Evolutionary conservation across 2,329 filamentous ascomycete genomes (phyloP), one percentile per base, ranked within the genome.

Genomic region (Nemania sp.): DNA sequence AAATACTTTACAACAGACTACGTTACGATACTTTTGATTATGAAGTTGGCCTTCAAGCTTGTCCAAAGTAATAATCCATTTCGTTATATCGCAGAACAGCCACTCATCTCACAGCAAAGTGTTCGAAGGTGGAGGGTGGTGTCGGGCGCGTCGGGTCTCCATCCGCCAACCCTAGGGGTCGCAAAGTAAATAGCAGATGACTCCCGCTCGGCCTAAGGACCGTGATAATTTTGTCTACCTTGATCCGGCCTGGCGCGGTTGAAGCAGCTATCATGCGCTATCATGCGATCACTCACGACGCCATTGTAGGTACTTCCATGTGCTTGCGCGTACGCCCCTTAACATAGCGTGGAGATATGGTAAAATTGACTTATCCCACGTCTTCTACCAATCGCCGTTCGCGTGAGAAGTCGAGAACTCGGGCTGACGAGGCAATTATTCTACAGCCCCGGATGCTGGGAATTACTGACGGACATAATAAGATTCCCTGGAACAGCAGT

Each of bases 181-280:
- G 12, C 5, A 15, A 20, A 45, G 12, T 47, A 37, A 35, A 39
- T 50, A 11, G 17, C 32, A 32, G 15, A 42, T 20, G 54, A 17
- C 20, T 17, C 32, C 25, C 25, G 3, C 25, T 29, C 25, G 7
- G 25, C 25, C 7, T 7, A 29, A 29, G 25, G 25, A 29, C 25
- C 25, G 25, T 4, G 25, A 29, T 29, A 29, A 7, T 7, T 29
- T 7, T 29, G 15, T 13, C 35, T 11, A 39, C 35, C 35, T 39
- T 39, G 17, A 35, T 45, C 13, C 17, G 39, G 32, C 13, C 37
- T 5, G 49, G 35, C 25, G 40, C 47, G 54, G 21, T 35, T 54
- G 50, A 29, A 43, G 47, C 59, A 50, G 55, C 39, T 59, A 40
- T 54, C 46, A 6, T 29, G 25, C 25, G 25, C 25, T 29, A 29